Evolutionary conservation across 768 basidiomycete species (phyloP), one percentile per base, ranked within the genome.

Genomic region (Hygrocybe punicea): DNA sequence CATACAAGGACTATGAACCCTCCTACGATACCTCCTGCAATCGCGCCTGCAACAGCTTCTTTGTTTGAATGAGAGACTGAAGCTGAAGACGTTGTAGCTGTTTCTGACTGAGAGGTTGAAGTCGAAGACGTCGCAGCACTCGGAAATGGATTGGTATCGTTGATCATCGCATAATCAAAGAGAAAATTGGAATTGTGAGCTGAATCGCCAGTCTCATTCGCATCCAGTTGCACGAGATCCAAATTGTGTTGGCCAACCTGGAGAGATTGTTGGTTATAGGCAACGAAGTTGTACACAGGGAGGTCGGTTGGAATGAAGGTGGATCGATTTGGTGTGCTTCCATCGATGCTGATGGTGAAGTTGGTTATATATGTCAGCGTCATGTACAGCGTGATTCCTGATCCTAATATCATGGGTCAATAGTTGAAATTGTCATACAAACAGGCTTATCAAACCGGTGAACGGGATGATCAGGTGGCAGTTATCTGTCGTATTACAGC

Each of bases 361-460:
- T 50, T 50, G 49, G 49, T 50, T 50, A 13, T 34, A 50, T 50
- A 50, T 21, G 16, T 3, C 25, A 50, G 33, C 29, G 24, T 50
- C 49, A 50, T 50, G 24, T 50, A 50, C 24, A 50, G 49, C 49
- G 49, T 50, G 29, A 50, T 50, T 29, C 49, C 49, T 50, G 49
- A 50, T 14, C 49, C 49, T 50, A n/a, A 50, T 50, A 50, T 50
- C 33, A 7, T 50, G 49, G 21, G 49, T 50, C 49, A 50, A 50
- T 29, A 33, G 29, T 50, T 33, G 49, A 34, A 50, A 35, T 50
- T 4, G 33, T 33, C 49, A 34, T 50, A 34, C 49, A 50, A 50
- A 25, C 8, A 34, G 29, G 24, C 29, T n/a, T 16, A 50, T 13
- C 46, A 33, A 50, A 50, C 49, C 49, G 33, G 29, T 50, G 49